Evolutionary conservation across 2,329 filamentous ascomycete species (phyloP).

Genomic region (Aaosphaeria arxii): DNA sequence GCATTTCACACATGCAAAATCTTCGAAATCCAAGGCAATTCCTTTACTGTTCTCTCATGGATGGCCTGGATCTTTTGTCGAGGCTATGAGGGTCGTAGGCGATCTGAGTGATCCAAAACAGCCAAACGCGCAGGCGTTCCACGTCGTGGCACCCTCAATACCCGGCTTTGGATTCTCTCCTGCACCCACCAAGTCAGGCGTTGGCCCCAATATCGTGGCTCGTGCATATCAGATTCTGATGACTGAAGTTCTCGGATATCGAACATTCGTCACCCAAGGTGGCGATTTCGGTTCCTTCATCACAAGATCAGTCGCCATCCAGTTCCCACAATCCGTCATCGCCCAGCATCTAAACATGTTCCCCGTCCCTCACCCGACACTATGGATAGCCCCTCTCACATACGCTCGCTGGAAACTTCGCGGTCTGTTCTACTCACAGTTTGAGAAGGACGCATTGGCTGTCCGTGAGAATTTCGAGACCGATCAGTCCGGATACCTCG

Average conservation of each 20-base stretch:
- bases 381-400: too few relatives aligned
- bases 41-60: constrained; percentile 63
- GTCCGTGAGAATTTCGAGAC: constrained; percentile 43
- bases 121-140: constrained; percentile 2
- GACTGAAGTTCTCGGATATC: not conserved
- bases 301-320: not conserved
- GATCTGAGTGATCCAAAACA: constrained; percentile 23
- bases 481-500: constrained; percentile 39
- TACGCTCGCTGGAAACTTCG: constrained; percentile 1
- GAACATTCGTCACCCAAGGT: not conserved
- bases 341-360: constrained; percentile 5
- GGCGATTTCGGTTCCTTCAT: not conserved
- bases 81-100: constrained; percentile 57
- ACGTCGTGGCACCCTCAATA: not conserved
- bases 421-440: not conserved
- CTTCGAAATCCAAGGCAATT: constrained; percentile 49
- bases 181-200: not conserved
- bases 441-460: not conserved
- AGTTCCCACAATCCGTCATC: constrained; percentile 2
- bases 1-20: constrained; percentile 50
- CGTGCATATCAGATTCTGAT: not conserved
- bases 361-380: constrained; percentile 2
- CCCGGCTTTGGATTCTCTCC: constrained; percentile 1
- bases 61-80: constrained; percentile 65
- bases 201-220: not conserved